phyloP scores from a whole-genome alignment of 257 asterid genomes.

The Solanum clarkiae region DNA sequence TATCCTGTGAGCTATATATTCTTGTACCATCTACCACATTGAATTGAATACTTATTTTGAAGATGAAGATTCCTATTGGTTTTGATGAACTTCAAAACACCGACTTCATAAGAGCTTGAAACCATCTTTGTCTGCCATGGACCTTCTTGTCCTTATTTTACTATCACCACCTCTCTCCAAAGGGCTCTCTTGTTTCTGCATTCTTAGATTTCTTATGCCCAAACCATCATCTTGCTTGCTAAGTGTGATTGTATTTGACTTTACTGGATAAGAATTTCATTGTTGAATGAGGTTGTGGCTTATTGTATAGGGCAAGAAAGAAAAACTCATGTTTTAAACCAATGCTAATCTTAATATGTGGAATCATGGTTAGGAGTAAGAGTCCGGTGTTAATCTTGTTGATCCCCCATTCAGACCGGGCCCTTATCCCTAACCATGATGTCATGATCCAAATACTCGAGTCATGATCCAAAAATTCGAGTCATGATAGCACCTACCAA shows the following conservation, averaged over 20 bases:
- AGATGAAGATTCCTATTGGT: neutral
- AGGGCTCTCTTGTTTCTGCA: neutral
- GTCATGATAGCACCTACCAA: too few species aligned
- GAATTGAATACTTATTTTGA: neutral
- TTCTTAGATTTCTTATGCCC: neutral
- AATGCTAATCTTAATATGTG: too few species aligned
- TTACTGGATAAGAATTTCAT: neutral
- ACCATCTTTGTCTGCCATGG: neutral
- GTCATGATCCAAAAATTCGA: too few species aligned
- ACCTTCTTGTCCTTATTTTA: neutral
- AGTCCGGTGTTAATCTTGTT: too few species aligned
- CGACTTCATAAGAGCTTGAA: neutral
- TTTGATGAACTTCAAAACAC: neutral
- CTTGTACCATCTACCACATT: neutral
- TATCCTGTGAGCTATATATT: neutral
- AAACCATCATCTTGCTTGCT: neutral
- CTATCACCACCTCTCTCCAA: neutral
- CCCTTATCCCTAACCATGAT: too few species aligned
- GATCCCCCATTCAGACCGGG: too few species aligned
- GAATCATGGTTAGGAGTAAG: too few species aligned
- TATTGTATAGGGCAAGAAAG: too few species aligned
- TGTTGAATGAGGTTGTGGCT: too few species aligned
- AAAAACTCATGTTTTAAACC: too few species aligned
- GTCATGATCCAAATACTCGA: too few species aligned
- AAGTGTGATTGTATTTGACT: neutral